Evolutionary conservation across 441 rosid genomes (phyloP).

Genomic region (Corymbia calophylla): DNA sequence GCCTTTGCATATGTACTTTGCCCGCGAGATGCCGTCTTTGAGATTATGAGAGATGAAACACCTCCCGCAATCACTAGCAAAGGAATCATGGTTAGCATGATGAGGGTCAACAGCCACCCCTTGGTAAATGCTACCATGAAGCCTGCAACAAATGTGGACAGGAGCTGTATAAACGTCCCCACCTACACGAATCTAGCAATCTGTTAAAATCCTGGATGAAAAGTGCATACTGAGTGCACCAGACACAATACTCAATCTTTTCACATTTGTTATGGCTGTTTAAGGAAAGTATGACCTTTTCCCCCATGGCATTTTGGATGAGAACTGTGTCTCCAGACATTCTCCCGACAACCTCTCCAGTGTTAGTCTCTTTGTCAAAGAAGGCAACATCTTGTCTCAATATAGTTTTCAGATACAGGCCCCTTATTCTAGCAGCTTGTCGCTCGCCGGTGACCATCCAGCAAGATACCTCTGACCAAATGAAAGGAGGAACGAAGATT

Average conservation of each 20-base stretch:
- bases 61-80: background rate
- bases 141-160: slow-evolving; percentile 12
- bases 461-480: background rate
- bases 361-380: background rate
- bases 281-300: background rate
- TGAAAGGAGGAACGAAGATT: background rate
- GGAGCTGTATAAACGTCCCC: slow-evolving; percentile 14
- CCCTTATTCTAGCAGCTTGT: background rate
- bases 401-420: background rate
- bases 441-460: background rate
- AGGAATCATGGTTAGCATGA: slow-evolving; percentile 9
- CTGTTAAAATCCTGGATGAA: background rate
- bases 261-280: background rate
- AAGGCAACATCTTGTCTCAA: background rate
- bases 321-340: background rate
- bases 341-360: background rate
- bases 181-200: background rate
- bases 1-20: slow-evolving; percentile 13
- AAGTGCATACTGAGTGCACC: background rate
- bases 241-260: background rate
- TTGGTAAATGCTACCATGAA: background rate
- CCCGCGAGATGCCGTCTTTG: background rate
- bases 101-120: background rate
- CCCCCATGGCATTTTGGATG: background rate
- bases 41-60: background rate